Evolutionary conservation across 2,329 filamentous ascomycete genomes (phyloP).

Genomic region (Plenodomus tracheiphilus): DNA sequence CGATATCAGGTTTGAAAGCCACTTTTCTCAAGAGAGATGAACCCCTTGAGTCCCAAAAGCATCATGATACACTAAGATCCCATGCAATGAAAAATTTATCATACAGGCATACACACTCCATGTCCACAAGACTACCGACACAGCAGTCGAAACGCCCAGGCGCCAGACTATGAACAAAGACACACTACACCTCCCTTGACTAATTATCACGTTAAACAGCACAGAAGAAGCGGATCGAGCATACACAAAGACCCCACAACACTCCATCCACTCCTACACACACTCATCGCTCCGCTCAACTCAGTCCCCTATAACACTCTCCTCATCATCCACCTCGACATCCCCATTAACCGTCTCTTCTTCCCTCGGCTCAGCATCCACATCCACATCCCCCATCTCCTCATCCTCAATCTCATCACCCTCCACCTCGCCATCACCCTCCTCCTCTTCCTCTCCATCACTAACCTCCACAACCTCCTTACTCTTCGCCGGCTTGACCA

Average conservation of each 20-base stretch:
- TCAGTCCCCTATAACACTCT: background rate
- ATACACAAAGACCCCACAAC: background rate
- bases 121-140: too few relatives aligned
- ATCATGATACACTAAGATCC: too few relatives aligned
- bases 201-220: background rate
- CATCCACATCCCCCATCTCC: constrained; percentile 46
- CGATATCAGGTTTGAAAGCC: too few relatives aligned
- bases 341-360: constrained; percentile 35
- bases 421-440: constrained; percentile 28
- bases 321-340: constrained; percentile 34
- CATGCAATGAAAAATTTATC: background rate
- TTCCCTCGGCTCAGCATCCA: constrained; percentile 48
- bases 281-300: background rate
- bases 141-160: too few relatives aligned
- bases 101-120: background rate
- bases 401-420: constrained; percentile 43
- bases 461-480: constrained; percentile 40
- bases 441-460: constrained; percentile 38
- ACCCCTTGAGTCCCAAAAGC: too few relatives aligned
- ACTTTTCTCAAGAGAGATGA: too few relatives aligned
- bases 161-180: too few relatives aligned
- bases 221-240: background rate
- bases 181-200: background rate
- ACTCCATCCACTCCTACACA: background rate
- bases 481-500: constrained; percentile 49